Conservation (phyloP, 441 rosid genomes). For the Euphorbia schlechtendalii region DNA sequence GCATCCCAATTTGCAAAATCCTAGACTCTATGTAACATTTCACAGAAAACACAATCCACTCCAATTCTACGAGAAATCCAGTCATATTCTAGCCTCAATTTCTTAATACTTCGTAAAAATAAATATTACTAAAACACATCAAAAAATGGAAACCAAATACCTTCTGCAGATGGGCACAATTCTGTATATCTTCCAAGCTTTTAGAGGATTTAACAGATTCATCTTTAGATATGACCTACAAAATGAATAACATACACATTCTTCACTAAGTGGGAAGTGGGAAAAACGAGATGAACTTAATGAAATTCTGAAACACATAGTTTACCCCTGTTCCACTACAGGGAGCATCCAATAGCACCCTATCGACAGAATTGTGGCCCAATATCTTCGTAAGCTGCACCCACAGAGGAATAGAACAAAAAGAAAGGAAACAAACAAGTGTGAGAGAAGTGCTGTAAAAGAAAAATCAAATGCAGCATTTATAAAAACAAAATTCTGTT, state of each 20-base stretch:
- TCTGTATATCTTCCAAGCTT: constrained; percentile 71
- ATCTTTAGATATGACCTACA: constrained; percentile 89
- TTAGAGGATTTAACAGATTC: constrained; percentile 88
- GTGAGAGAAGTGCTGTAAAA: no score
- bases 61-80: neutral
- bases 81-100: neutral
- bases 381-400: no score
- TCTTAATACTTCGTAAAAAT: neutral
- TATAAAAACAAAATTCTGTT: no score
- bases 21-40: neutral
- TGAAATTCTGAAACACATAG: neutral
- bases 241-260: constrained; percentile 11
- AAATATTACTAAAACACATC: neutral
- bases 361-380: no score
- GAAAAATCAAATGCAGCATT: no score
- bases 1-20: neutral
- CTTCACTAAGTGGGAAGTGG: constrained; percentile 10
- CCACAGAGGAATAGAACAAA: no score
- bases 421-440: no score
- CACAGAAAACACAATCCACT: neutral
- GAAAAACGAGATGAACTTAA: neutral
- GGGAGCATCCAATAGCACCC: constrained; percentile 26
- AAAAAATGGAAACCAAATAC: constrained; percentile 8
- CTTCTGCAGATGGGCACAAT: constrained; percentile 31
- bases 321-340: constrained; percentile 97